Conservation (phyloP, 306 rosid species). For the Castanea mollissima region DNA sequence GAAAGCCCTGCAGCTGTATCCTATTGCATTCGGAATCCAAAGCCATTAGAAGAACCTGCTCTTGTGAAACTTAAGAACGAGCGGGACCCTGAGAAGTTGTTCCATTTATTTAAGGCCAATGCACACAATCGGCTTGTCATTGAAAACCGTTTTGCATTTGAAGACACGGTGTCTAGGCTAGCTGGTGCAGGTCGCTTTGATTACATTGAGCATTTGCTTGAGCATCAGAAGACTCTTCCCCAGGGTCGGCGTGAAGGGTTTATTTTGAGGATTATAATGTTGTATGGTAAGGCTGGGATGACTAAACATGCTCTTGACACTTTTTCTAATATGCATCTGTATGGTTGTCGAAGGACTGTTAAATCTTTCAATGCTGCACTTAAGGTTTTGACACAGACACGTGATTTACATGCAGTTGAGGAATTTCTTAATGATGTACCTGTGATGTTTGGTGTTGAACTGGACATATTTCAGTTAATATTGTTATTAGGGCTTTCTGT, state of each 20-base stretch:
- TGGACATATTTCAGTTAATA: slow-evolving; percentile 58
- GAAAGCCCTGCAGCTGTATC: slow-evolving; percentile 11
- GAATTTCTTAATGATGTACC: slow-evolving; percentile 30
- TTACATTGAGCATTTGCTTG: slow-evolving; percentile 60
- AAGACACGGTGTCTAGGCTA: slow-evolving; percentile 63
- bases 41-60: slow-evolving; percentile 47
- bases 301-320: slow-evolving; percentile 53
- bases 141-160: slow-evolving; percentile 63
- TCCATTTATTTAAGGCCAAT: slow-evolving; percentile 60
- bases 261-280: slow-evolving; percentile 54
- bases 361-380: slow-evolving; percentile 73
- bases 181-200: slow-evolving; percentile 74
- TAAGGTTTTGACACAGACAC: slow-evolving; percentile 49
- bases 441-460: slow-evolving; percentile 30
- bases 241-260: slow-evolving; percentile 80
- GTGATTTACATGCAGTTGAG: slow-evolving; percentile 31
- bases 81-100: slow-evolving; percentile 60
- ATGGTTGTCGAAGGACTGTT: slow-evolving; percentile 53
- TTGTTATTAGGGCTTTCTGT: slow-evolving; percentile 57
- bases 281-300: slow-evolving; percentile 81
- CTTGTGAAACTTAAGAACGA: slow-evolving; percentile 58
- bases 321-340: slow-evolving; percentile 55
- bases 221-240: slow-evolving; percentile 66
- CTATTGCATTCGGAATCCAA: slow-evolving; percentile 14
- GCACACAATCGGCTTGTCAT: slow-evolving; percentile 56